Conservation (phyloP, 2,329 filamentous ascomycete species). For the Pseudogymnoascus sp. region DNA sequence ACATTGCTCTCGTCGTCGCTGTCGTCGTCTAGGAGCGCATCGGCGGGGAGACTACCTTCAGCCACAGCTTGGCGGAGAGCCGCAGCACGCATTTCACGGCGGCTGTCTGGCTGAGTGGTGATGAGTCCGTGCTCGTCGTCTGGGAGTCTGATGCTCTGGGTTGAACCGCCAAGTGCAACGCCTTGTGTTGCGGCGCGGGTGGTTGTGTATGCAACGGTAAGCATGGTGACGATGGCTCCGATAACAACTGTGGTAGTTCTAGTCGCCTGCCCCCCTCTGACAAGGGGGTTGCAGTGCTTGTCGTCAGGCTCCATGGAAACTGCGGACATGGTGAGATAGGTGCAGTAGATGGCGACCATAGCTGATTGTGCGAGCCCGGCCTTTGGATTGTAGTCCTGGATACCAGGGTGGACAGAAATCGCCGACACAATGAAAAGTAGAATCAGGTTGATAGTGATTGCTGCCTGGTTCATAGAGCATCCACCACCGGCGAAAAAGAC, state of each 20-base stretch:
- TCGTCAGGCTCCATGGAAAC: slow-evolving; percentile 98
- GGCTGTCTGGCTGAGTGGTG: slow-evolving; percentile 68
- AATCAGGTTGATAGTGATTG: slow-evolving; percentile 88
- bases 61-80: slow-evolving; percentile 87
- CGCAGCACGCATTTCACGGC: slow-evolving; percentile 87
- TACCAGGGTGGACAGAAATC: slow-evolving; percentile 79
- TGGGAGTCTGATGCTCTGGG: slow-evolving; percentile 51
- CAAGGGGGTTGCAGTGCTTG: slow-evolving; percentile 85
- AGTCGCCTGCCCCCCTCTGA: slow-evolving; percentile 72
- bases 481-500: slow-evolving; percentile 78
- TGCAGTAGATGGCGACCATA: slow-evolving; percentile 97
- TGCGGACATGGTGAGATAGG: slow-evolving; percentile 94
- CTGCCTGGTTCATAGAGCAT: slow-evolving; percentile 94
- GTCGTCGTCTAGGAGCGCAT: slow-evolving; percentile 67
- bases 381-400: slow-evolving; percentile 88
- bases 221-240: slow-evolving; percentile 90
- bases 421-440: slow-evolving; percentile 73
- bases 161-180: slow-evolving; percentile 60
- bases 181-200: slow-evolving; percentile 91
- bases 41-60: slow-evolving; percentile 83
- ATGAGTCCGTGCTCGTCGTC: slow-evolving; percentile 84
- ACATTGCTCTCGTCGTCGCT: slow-evolving; percentile 58
- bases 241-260: slow-evolving; percentile 85
- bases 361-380: slow-evolving; percentile 94
- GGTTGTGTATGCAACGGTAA: slow-evolving; percentile 95